Evolutionary conservation across 2,329 filamentous ascomycete species (phyloP).

Genomic region (Gnomoniopsis sp.): DNA sequence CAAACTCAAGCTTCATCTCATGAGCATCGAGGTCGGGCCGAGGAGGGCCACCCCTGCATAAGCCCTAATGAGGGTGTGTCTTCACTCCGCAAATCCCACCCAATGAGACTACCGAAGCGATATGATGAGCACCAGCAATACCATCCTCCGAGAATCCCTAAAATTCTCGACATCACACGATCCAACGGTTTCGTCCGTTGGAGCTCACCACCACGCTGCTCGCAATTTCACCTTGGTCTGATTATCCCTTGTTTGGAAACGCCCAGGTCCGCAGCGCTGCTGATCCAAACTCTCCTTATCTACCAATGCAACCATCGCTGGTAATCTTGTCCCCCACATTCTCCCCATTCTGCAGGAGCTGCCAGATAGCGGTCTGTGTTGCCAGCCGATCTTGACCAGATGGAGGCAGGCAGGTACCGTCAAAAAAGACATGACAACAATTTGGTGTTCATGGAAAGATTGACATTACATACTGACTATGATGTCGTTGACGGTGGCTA

Average conservation of each 20-base stretch:
- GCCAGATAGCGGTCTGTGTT: too few species aligned
- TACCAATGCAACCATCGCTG: neutral
- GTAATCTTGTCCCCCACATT: too few species aligned
- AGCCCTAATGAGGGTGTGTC: neutral
- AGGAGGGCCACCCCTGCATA: neutral
- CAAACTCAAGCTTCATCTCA: neutral
- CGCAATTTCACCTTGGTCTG: neutral
- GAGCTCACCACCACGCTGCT: neutral
- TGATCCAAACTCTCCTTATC: neutral
- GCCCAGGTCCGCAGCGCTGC: neutral
- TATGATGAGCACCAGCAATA: neutral
- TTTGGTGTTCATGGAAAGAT: too few species aligned
- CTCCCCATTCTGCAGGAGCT: too few species aligned
- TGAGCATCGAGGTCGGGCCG: neutral
- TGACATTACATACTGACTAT: too few species aligned
- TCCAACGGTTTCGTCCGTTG: too few species aligned
- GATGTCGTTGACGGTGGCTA: too few species aligned
- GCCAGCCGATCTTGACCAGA: too few species aligned
- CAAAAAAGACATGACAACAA: too few species aligned
- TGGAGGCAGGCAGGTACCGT: too few species aligned
- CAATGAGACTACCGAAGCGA: neutral
- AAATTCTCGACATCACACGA: neutral
- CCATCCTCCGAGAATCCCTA: neutral
- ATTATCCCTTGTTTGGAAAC: neutral
- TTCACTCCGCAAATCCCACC: neutral